These are phyloP conservation scores for Nicotiana attenuata DNA, from an alignment of 257 asterid genomes.

Conservation along the genomic window DNA sequence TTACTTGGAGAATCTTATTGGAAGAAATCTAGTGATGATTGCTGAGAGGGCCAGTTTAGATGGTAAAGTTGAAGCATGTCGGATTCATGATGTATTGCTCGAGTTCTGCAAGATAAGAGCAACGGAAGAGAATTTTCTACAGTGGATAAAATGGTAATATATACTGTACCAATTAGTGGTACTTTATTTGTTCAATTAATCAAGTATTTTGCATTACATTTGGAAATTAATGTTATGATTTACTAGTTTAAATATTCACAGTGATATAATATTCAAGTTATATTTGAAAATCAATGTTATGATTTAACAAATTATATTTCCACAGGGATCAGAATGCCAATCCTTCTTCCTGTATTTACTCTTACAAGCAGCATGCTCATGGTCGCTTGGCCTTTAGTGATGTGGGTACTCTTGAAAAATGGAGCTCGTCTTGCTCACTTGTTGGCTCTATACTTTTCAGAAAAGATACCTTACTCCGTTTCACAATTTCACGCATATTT, in stretches of 20 bases:
- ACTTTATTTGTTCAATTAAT: neutral
- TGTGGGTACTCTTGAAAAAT: neutral
- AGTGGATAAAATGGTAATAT: neutral
- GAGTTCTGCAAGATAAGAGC: neutral
- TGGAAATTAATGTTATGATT: neutral
- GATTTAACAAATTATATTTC: neutral
- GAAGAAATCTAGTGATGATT: too few species aligned
- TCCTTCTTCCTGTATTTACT: neutral
- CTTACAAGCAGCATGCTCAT: neutral
- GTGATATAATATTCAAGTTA: neutral
- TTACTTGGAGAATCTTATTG: too few species aligned
- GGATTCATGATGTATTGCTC: neutral
- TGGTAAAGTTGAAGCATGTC: too few species aligned
- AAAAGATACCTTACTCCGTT: neutral
- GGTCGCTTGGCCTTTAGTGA: neutral
- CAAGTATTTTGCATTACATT: neutral
- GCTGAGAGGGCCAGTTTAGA: too few species aligned
- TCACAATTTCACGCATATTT: neutral
- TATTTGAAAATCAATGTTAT: neutral
- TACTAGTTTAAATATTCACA: neutral
- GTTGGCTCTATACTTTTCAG: neutral
- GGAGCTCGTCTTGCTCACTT: neutral
- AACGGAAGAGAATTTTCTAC: neutral
- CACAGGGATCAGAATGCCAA: neutral
- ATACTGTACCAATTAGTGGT: neutral